A percentile compares a stretch with the other conserved stretches of the same genome.
Conservation (phyloP, 2,329 filamentous ascomycete species). For the Chrysosporium keratinophilum region DNA sequence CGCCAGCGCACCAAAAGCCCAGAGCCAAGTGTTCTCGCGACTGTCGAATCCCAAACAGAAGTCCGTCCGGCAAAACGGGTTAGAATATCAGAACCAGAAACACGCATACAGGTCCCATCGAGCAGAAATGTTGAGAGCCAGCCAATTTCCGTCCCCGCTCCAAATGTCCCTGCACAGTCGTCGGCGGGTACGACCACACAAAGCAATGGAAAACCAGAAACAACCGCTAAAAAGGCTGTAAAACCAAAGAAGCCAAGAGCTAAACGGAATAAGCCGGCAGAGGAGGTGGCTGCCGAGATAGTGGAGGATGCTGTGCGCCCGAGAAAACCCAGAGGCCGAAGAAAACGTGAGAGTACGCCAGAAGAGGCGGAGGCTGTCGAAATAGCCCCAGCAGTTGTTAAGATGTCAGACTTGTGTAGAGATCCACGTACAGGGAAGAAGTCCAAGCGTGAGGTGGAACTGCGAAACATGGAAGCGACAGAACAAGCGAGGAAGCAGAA, state of each 20-base stretch:
- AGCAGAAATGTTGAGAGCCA: background rate
- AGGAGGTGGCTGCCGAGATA: slow-evolving; percentile 20
- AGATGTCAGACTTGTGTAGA: slow-evolving; percentile 49
- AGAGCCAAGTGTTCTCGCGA: background rate
- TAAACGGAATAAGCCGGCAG: slow-evolving; percentile 23
- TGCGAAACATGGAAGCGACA: slow-evolving; percentile 48
- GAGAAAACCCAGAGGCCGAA: slow-evolving; percentile 25
- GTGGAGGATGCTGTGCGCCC: slow-evolving; percentile 18
- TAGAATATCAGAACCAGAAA: slow-evolving; percentile 17
- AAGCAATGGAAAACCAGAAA: slow-evolving; percentile 15
- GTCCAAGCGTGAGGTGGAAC: slow-evolving; percentile 47
- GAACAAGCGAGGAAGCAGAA: slow-evolving; percentile 40
- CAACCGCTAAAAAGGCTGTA: slow-evolving; percentile 6
- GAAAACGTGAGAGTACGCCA: slow-evolving; percentile 35
- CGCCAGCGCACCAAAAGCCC: slow-evolving; percentile 5
- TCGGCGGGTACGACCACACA: slow-evolving; percentile 12
- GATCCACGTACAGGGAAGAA: slow-evolving; percentile 46
- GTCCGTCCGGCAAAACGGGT: slow-evolving; percentile 25
- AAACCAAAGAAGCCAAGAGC: slow-evolving; percentile 14
- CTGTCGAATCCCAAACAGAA: slow-evolving; percentile 13
- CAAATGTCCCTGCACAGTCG: slow-evolving; percentile 14
- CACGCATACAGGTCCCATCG: background rate
- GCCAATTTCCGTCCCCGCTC: slow-evolving; percentile 14
- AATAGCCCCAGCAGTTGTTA: slow-evolving; percentile 45
- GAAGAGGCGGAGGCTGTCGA: slow-evolving; percentile 40